Evolutionary conservation across 2,329 filamentous ascomycete species (phyloP).

Genomic region (Fusarium tricinctum): DNA sequence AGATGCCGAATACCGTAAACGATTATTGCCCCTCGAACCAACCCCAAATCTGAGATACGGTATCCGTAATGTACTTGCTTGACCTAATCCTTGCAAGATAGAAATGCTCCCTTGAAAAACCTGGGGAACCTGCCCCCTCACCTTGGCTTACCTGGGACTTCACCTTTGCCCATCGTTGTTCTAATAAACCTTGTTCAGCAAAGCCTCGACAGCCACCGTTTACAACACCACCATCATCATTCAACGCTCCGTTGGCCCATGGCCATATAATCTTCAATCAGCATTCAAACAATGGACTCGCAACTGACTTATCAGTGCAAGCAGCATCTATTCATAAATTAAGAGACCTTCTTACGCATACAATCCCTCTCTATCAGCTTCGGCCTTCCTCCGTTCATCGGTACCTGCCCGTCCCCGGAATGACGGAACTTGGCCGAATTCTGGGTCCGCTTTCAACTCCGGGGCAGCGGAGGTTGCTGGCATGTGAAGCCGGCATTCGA

Average conservation of each 20-base stretch:
- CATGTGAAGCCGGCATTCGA: conserved; percentile 49
- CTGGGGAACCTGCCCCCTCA: conserved; percentile 31
- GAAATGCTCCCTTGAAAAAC: conserved; percentile 9
- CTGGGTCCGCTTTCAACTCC: conserved; percentile 35
- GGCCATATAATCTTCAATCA: background rate
- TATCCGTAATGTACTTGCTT: background rate
- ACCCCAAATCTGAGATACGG: conserved; percentile 5
- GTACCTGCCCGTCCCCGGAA: conserved; percentile 35
- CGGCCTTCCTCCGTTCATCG: conserved; percentile 46
- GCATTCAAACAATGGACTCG: background rate
- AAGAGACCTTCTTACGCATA: background rate
- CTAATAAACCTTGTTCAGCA: conserved; percentile 10
- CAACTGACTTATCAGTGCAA: background rate
- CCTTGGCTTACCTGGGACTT: conserved; percentile 24
- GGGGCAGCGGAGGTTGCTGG: conserved; percentile 51
- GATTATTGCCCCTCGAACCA: too few species aligned
- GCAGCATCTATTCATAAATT: background rate
- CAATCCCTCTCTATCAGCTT: conserved; percentile 18
- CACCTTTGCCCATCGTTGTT: conserved; percentile 1
- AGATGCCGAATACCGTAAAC: too few species aligned
- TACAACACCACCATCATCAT: background rate
- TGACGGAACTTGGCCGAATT: conserved; percentile 49
- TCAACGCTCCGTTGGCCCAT: background rate
- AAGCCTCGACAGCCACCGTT: background rate
- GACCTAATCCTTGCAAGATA: conserved; percentile 13